phyloP scores from a whole-genome alignment of 768 basidiomycete species.

The Lactifluus volemus region DNA sequence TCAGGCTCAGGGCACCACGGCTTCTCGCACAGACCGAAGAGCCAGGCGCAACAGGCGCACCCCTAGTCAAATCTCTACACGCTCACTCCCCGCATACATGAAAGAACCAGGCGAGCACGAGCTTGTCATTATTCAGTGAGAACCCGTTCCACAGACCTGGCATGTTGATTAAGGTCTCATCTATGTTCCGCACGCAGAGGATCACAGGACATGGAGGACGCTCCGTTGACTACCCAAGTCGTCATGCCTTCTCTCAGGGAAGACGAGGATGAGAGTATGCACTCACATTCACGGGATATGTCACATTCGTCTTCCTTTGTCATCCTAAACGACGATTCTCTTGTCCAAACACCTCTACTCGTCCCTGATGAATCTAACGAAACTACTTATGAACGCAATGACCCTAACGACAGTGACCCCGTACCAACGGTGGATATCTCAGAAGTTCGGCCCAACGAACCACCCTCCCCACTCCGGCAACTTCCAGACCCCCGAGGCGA shows the following conservation, averaged over 20 bases:
- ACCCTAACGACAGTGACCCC: background rate
- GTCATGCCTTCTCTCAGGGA: constrained; percentile 27
- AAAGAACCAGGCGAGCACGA: constrained; percentile 82
- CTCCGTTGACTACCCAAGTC: constrained; percentile 34
- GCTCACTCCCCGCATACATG: constrained; percentile 68
- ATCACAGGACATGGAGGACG: constrained; percentile 46
- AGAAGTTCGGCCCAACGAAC: background rate
- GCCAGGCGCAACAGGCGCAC: constrained; percentile 46
- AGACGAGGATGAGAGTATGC: constrained; percentile 16
- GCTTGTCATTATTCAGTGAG: constrained; percentile 55
- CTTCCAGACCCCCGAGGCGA: constrained; percentile 43
- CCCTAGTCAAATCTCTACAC: constrained; percentile 74
- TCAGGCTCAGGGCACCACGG: background rate
- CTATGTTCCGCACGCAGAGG: constrained; percentile 31
- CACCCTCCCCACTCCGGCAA: constrained; percentile 18
- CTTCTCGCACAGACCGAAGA: constrained; percentile 13
- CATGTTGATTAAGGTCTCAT: background rate
- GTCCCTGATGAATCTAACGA: constrained; percentile 10
- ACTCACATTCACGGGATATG: constrained; percentile 14
- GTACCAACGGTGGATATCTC: constrained; percentile 17
- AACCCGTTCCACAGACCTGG: background rate
- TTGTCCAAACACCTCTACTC: constrained; percentile 17
- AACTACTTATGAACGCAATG: constrained; percentile 6
- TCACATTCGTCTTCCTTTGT: constrained; percentile 15
- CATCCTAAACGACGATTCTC: constrained; percentile 9